Evolutionary conservation across 2,329 filamentous ascomycete genomes (phyloP).

Genomic region (Pyrenochaeta sp.): DNA sequence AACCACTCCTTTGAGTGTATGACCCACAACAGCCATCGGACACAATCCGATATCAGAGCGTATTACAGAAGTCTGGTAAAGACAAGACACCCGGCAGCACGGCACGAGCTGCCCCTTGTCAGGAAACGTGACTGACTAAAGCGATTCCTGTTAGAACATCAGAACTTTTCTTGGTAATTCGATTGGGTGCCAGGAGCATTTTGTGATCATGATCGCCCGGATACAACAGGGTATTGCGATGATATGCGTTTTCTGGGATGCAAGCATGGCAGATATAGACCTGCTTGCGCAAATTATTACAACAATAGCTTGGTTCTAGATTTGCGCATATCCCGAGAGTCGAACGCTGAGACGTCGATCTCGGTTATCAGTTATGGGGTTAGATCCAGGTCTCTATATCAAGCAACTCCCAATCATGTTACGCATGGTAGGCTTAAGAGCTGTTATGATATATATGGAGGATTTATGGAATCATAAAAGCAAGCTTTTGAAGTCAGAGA

Average conservation of each 20-base stretch:
- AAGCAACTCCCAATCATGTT: conserved; percentile 17
- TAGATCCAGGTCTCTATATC: conserved; percentile 19
- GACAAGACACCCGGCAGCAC: conserved; percentile 12
- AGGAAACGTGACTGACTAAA: conserved; percentile 23
- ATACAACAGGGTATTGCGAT: conserved; percentile 15
- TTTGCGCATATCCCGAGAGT: conserved; percentile 11
- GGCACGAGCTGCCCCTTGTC: background rate
- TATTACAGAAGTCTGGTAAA: too few species aligned
- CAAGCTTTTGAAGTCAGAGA: too few species aligned
- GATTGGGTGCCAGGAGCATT: background rate
- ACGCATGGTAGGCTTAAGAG: too few species aligned
- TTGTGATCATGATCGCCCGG: conserved; percentile 7
- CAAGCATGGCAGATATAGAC: conserved; percentile 26
- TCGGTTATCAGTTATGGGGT: conserved; percentile 16
- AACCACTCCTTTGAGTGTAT: conserved; percentile 12
- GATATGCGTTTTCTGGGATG: conserved; percentile 9
- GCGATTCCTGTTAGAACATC: conserved; percentile 12
- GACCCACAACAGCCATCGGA: conserved; percentile 16
- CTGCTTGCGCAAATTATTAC: conserved; percentile 19
- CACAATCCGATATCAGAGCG: conserved; percentile 6
- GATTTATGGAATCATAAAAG: too few species aligned
- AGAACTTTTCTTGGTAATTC: background rate
- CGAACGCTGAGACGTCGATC: conserved; percentile 20
- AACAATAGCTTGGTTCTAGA: conserved; percentile 7
- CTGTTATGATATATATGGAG: too few species aligned